Percentiles rank a stretch among this genome's conserved stretches.
phyloP scores from a whole-genome alignment of 2,329 filamentous ascomycete species.

The Pleoardoris graminearum region DNA sequence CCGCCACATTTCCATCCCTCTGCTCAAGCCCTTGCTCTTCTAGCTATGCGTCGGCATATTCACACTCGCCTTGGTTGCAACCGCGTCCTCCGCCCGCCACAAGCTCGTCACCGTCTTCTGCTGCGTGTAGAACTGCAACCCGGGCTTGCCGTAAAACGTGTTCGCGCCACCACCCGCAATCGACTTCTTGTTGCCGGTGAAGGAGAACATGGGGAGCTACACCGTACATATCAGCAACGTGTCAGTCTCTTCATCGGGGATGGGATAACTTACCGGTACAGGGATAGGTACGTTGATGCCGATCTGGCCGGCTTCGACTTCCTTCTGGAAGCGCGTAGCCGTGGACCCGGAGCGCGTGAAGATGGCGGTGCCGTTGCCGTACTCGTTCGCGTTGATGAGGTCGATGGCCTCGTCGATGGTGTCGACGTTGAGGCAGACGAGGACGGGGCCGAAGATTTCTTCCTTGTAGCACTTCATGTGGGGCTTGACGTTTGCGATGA shows the following conservation, averaged over 20 bases:
- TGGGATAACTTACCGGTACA: constrained; percentile 48
- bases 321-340: constrained; percentile 75
- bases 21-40: neutral
- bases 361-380: constrained; percentile 84
- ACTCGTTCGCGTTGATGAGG: constrained; percentile 82
- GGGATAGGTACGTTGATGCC: constrained; percentile 84
- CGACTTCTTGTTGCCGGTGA: constrained; percentile 77
- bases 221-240: no score
- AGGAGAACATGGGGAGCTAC: constrained; percentile 63
- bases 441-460: constrained; percentile 83
- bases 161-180: constrained; percentile 88
- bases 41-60: constrained; percentile 76
- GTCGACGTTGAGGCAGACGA: constrained; percentile 77
- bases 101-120: constrained; percentile 94
- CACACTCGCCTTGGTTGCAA: constrained; percentile 81
- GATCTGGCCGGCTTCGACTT: constrained; percentile 83
- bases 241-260: no score
- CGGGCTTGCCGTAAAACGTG: constrained; percentile 94
- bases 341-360: constrained; percentile 79
- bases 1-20: neutral
- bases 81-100: constrained; percentile 84
- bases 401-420: constrained; percentile 80
- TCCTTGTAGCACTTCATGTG: constrained; percentile 84
- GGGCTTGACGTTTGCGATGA: constrained; percentile 78
- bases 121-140: constrained; percentile 94